Percentiles rank a stretch among this genome's conserved stretches.
These are phyloP conservation scores for Penicillium simplicissimum DNA, from an alignment of 495 filamentous ascomycete species.

Conservation along the genomic window DNA sequence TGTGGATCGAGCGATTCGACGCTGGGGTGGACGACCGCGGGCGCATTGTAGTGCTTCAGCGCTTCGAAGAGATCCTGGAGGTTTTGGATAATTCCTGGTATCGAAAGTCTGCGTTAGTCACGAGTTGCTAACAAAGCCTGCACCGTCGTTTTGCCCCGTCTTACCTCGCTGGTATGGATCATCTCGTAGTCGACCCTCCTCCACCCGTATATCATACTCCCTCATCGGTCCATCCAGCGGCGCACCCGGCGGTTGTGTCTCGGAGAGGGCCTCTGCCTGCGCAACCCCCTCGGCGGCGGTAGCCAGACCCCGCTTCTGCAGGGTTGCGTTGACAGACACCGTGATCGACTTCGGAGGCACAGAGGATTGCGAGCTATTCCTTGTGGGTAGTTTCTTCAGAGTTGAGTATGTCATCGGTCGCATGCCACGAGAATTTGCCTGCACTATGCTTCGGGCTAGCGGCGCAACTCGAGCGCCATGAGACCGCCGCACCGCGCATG, in stretches of 20 bases:
- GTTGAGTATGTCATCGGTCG: conserved; percentile 1
- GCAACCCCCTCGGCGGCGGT: conserved; percentile 18
- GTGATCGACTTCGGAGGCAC: neutral
- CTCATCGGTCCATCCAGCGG: conserved; percentile 66
- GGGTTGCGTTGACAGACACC: conserved; percentile 9
- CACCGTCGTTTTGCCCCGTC: conserved; percentile 12
- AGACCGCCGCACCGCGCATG: conserved; percentile 32
- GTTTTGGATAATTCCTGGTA: conserved; percentile 75
- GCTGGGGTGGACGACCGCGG: conserved; percentile 72
- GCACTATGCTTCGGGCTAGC: conserved; percentile 17
- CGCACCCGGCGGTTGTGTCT: conserved; percentile 9
- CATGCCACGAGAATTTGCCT: conserved; percentile 15
- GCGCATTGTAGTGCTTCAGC: conserved; percentile 71
- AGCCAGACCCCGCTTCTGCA: conserved; percentile 22
- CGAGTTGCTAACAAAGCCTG: neutral
- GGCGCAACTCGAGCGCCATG: conserved; percentile 23
- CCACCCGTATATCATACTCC: conserved; percentile 84
- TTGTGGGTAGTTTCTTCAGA: neutral
- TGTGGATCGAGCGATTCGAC: conserved; percentile 42
- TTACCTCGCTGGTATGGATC: conserved; percentile 89
- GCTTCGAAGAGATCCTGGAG: conserved; percentile 89
- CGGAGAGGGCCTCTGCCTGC: conserved; percentile 7
- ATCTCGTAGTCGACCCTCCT: conserved; percentile 69
- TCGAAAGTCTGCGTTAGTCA: conserved; percentile 7
- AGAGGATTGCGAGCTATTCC: neutral